Base-by-base conservation (phyloP, 1,284 basidiomycete species). In the Neonothopanus nambi region DNA sequence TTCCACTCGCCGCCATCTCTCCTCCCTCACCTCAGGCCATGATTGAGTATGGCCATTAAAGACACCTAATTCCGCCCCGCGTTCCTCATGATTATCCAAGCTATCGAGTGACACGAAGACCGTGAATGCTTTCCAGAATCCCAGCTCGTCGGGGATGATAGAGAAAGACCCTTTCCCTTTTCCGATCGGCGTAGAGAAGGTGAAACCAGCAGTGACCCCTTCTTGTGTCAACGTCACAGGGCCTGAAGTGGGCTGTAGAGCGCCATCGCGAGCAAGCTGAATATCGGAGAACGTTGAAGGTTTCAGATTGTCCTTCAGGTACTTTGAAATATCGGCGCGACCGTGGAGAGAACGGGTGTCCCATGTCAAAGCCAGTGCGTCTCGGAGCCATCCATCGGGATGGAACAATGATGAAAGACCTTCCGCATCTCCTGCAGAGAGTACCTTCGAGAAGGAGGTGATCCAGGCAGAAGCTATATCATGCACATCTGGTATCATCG, bases 161-260 rank as follows among this genome's bases (percentile, higher is more conserved):
- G 67, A 66, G 8, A 71, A 65, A 26, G 67, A 71, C 1, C 76
- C 77, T 33, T 65, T 67, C 1, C 74, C 76, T 49, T 58, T 60
- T 2, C 68, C 68, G 9, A 67, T 56, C 2, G 61, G 61, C 2
- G 73, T 78, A 41, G 73, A 68, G 59, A 78, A 79, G 1, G 62
- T 68, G 62, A 79, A 74, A 3, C 68, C 71, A 12, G 66, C 61
- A 17, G 66, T 62, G 3, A 76, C 65, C 21, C 67, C 65, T 3
- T 63, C 49, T 2, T 58, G 52, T 0, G 53, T 45, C 2, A 57
- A 55, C 2, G 62, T 60, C 2, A 67, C 48, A 17, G 56, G 54
- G 12, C 62, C 63, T 17, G 51, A 61, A 28, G 63, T 51, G 0
- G 73, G 70, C 1, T 55, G 47, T 23, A 73, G 57, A 28, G 62